Base-by-base conservation (phyloP, 78 protist genomes). In the Capsaspora owczarzaki region DNA sequence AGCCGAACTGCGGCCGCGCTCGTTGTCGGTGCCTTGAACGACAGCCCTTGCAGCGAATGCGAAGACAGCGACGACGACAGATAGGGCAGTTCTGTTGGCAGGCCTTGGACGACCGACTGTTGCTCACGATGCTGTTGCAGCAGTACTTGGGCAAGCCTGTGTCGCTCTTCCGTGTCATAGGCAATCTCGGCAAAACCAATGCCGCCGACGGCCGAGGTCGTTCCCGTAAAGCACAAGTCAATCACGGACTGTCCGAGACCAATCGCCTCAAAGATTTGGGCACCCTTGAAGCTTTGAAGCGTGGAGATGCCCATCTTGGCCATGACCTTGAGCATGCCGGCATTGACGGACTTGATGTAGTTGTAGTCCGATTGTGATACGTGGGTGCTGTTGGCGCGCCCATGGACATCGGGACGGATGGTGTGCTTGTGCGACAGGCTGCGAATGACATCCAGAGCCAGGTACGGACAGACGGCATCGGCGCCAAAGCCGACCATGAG, bases 281-380 rank as follows among this genome's bases (percentile, higher is more conserved):
- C 96, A 68, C 94, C 94, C 51, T 86, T 78, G 92, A 90, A 93
- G 29, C 85, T 46, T 69, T 85, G 43, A 42, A 93, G 88, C 31
- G 90, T 87, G 70, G 92, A 87, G 88, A 93, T 91, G 33, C 96
- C 96, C 84, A 90, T 93, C 91, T 93, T 93, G 68, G 93, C 84
- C 85, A 93, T 87, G 61, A 87, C 85, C 81, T 88, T 87, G 77
- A 77, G 49, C 74, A 90, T 46, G 25, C 96, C 96, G n/a, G 46
- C 49, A 68, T 86, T 87, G 44, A 85, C 27, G 27, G 95, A 79
- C 38, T 60, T 35, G 78, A 79, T 69, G 85, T 68, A 86, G 90
- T 89, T 85, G 44, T 29, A 69, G 27, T 43, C 27, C 63, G 74
- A 43, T n/a, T n/a, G n/a, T n/a, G n/a, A n/a, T n/a, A n/a, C n/a